phyloP scores from a whole-genome alignment of 495 filamentous ascomycete genomes.

The Penicillium maclennaniae region DNA sequence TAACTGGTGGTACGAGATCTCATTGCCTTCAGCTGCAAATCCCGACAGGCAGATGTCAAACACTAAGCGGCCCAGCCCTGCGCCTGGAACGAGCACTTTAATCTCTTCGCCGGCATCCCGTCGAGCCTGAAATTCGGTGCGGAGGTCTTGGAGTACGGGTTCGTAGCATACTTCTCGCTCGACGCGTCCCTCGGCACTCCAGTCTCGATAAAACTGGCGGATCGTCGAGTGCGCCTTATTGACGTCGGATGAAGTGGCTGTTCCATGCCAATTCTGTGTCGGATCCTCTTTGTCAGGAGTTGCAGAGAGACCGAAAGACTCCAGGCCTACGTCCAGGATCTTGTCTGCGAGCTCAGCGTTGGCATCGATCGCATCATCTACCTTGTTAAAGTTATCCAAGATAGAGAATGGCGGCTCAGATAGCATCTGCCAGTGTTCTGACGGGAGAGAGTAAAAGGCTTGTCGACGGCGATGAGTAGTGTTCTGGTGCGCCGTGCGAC shows the following conservation, averaged over 20 bases:
- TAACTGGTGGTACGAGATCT: constrained; percentile 92
- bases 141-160: constrained; percentile 63
- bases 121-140: constrained; percentile 45
- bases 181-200: constrained; percentile 69
- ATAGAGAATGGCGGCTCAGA: constrained; percentile 76
- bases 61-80: constrained; percentile 80
- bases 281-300: constrained; percentile 30
- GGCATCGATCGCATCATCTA: constrained; percentile 84
- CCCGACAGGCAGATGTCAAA: constrained; percentile 79
- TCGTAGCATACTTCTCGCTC: constrained; percentile 75
- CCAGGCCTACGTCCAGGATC: constrained; percentile 64
- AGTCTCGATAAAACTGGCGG: constrained; percentile 92
- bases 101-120: constrained; percentile 34
- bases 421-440: constrained; percentile 75
- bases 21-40: constrained; percentile 80
- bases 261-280: constrained; percentile 56
- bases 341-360: constrained; percentile 79
- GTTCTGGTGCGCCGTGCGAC: constrained; percentile 75
- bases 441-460: constrained; percentile 86
- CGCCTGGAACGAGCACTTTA: constrained; percentile 81
- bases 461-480: constrained; percentile 84
- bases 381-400: constrained; percentile 65
- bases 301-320: constrained; percentile 55
- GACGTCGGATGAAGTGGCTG: constrained; percentile 64
- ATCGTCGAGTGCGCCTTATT: constrained; percentile 90